Percentiles rank a stretch among this genome's conserved stretches.
phyloP scores from a whole-genome alignment of 345 rosid species.

The Eucalyptus pauciflora region DNA sequence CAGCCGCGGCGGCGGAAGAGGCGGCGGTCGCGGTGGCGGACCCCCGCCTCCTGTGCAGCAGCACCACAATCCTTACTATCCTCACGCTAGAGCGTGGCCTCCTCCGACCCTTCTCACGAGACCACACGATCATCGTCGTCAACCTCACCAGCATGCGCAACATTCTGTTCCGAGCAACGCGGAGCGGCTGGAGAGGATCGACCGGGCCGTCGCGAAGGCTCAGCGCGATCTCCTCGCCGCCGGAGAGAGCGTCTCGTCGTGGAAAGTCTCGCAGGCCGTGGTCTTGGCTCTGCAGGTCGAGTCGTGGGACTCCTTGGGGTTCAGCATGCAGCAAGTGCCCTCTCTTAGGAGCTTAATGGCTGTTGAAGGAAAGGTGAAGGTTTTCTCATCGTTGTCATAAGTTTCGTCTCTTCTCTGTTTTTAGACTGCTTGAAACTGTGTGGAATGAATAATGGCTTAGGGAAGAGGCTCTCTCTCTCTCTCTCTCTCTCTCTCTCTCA shows the following conservation, averaged over 20 bases:
- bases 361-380: constrained; percentile 52
- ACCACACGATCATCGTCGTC: neutral
- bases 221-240: constrained; percentile 26
- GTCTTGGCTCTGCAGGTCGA: constrained; percentile 35
- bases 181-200: constrained; percentile 10
- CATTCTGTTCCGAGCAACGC: neutral
- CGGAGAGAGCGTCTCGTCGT: constrained; percentile 47
- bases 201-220: constrained; percentile 30
- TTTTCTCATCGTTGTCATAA: neutral
- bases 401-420: neutral
- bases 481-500: neutral
- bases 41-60: neutral
- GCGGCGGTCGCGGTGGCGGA: neutral
- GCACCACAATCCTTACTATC: neutral
- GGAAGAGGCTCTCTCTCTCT: neutral
- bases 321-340: constrained; percentile 56
- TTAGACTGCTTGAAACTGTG: neutral
- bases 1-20: neutral
- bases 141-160: neutral
- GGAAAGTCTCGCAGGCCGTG: constrained; percentile 37
- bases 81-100: neutral
- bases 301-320: constrained; percentile 62
- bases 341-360: constrained; percentile 45
- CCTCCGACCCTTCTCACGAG: neutral
- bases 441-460: neutral